Evolutionary conservation across 306 rosid species (phyloP).

Genomic region (Pyrus bretschneideri): DNA sequence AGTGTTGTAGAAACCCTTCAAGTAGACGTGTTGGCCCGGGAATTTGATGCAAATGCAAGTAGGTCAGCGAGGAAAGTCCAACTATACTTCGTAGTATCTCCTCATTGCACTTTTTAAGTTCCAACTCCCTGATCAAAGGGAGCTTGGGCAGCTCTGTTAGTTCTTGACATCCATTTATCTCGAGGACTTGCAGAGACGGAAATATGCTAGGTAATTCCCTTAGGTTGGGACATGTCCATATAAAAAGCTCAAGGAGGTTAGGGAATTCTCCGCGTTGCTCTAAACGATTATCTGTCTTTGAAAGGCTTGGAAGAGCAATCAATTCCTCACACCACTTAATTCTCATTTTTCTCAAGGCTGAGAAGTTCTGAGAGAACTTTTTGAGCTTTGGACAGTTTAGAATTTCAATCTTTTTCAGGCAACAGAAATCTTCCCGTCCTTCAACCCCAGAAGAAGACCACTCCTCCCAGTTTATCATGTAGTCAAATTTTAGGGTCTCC

Average conservation of each 20-base stretch:
- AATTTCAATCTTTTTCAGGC: conserved; percentile 20
- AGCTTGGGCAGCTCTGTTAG: conserved; percentile 16
- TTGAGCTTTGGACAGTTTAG: conserved; percentile 26
- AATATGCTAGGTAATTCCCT: conserved; percentile 15
- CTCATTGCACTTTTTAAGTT: conserved; percentile 7
- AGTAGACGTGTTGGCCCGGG: conserved; percentile 3
- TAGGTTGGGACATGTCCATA: conserved; percentile 23
- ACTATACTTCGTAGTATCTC: conserved; percentile 2
- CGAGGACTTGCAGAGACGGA: conserved; percentile 19
- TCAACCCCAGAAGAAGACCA: conserved; percentile 27
- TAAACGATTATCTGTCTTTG: background rate
- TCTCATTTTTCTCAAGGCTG: conserved; percentile 23
- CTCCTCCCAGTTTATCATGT: conserved; percentile 24
- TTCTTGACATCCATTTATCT: conserved; percentile 23
- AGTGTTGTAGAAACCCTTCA: conserved; percentile 12
- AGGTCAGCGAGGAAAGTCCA: conserved; percentile 15
- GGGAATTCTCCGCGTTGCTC: conserved; percentile 17
- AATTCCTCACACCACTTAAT: conserved; percentile 18
- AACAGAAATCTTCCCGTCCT: conserved; percentile 13
- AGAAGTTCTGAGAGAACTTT: conserved; percentile 9
- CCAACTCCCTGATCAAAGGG: conserved; percentile 21
- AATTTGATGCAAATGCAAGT: conserved; percentile 24
- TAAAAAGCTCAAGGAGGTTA: conserved; percentile 18
- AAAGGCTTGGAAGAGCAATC: conserved; percentile 16
- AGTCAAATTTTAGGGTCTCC: conserved; percentile 21